Conservation (phyloP, 1,284 basidiomycete genomes). For the Tetrapyrgos nigripes region DNA sequence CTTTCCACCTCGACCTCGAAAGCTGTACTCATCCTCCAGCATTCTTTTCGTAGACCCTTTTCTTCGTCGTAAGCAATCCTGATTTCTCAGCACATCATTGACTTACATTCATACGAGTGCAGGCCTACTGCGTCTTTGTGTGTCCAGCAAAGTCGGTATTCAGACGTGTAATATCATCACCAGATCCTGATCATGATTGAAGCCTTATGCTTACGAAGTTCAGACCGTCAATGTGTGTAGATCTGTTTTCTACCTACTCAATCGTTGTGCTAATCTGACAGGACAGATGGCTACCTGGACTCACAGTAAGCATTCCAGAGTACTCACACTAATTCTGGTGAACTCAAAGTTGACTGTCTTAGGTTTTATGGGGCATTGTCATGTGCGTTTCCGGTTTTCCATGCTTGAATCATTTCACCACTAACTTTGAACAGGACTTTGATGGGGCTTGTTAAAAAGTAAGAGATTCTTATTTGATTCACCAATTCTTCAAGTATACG, state of each 20-base stretch:
- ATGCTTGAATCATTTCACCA: not conserved
- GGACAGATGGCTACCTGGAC: slow-evolving; percentile 51
- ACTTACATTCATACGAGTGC: not conserved
- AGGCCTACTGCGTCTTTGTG: slow-evolving; percentile 69
- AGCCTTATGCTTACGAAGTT: slow-evolving; percentile 57
- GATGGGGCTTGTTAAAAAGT: slow-evolving; percentile 73
- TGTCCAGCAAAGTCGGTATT: slow-evolving; percentile 58
- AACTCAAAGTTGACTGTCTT: slow-evolving; percentile 12
- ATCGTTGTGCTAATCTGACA: not conserved
- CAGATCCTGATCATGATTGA: slow-evolving; percentile 12
- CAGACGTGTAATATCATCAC: not conserved
- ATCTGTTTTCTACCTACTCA: not conserved
- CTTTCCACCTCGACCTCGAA: not conserved
- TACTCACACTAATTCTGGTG: not conserved
- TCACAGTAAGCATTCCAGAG: slow-evolving; percentile 41
- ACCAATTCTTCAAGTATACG: slow-evolving; percentile 1
- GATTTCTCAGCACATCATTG: not conserved
- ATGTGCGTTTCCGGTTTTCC: slow-evolving; percentile 49
- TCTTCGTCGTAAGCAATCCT: slow-evolving; percentile 60
- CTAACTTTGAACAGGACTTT: slow-evolving; percentile 47
- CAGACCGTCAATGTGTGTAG: slow-evolving; percentile 50
- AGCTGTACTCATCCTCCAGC: no score
- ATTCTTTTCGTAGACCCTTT: slow-evolving; percentile 58
- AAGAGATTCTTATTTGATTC: slow-evolving; percentile 17
- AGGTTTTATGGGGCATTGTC: slow-evolving; percentile 55